Percentiles rank a stretch among this genome's conserved stretches.
These are phyloP conservation scores for Quercus dentata DNA, from an alignment of 306 rosid genomes.

Conservation along the genomic window DNA sequence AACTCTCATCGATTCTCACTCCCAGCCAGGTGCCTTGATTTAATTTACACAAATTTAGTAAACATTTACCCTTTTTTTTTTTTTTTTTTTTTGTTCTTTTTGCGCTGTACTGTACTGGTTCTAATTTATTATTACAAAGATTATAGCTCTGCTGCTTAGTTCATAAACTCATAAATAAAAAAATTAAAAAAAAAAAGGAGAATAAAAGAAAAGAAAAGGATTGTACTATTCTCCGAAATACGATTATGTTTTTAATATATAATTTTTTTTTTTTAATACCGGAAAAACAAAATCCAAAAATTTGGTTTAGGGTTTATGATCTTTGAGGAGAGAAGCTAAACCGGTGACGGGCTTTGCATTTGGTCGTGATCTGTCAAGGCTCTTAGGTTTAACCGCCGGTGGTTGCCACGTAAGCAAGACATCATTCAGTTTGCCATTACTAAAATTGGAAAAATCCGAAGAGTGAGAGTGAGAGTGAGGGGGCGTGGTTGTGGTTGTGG, in stretches of 20 bases:
- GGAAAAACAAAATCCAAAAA: conserved; percentile 19
- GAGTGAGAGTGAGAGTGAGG: neutral
- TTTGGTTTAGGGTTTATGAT: conserved; percentile 52
- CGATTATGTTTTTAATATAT: conserved; percentile 8
- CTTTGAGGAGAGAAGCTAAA: conserved; percentile 80
- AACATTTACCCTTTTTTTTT: neutral
- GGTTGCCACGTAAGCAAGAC: conserved; percentile 55
- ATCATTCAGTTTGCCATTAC: conserved; percentile 7
- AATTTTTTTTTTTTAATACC: conserved; percentile 7
- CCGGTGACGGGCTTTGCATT: conserved; percentile 73
- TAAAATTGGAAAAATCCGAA: too few relatives aligned
- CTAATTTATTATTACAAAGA: conserved; percentile 15
- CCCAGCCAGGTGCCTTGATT: neutral
- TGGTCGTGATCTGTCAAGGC: conserved; percentile 54
- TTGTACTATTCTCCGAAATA: conserved; percentile 23
- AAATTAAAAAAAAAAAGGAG: too few relatives aligned
- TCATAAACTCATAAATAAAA: neutral
- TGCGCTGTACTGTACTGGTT: neutral
- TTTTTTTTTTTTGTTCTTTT: neutral
- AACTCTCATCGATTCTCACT: neutral
- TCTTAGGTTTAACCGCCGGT: conserved; percentile 86
- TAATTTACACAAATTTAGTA: neutral
- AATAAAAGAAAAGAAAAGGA: neutral
- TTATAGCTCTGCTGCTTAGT: conserved; percentile 14
- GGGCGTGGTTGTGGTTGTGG: neutral